Evolutionary conservation across 1,284 basidiomycete species (phyloP), one percentile per base, ranked within the genome.

Genomic region (Pseudozyma pruni): DNA sequence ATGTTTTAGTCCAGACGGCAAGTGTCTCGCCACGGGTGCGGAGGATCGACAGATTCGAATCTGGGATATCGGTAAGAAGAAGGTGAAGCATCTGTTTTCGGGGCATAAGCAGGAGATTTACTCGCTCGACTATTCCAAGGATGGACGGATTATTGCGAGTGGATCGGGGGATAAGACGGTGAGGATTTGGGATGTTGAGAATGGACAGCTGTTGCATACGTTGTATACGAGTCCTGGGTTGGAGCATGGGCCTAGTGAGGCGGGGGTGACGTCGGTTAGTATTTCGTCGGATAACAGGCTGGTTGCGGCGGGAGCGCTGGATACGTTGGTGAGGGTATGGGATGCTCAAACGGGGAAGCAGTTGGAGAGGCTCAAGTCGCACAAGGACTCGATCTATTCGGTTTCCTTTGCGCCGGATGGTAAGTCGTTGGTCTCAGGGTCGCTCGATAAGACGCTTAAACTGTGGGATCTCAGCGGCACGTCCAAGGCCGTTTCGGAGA

Each of bases 21-120:
- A 80, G 53, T 76, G 53, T 50, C 55, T 82, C 4, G 80, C 79
- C 3, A 82, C 80, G 16, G 80, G 80, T 31, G 79, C 79, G 2
- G 80, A 82, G 64, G 80, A 82, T 44, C 62, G 76, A 27, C 78
- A 78, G 57, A 81, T 82, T 35, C 57, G 79, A 27, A 77, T 82
- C 33, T 95, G 93, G 93, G 91, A 94, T 78, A 90, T 94, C 70
- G 85, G 86, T 25, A 88, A 88, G 79, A 88, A 88, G 76, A 76
- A 73, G 63, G 67, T 82, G 35, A 77, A 75, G 58, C 88, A 87
- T 59, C 85, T 91, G 19, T 90, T 94, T 68, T 87, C 89, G 46
- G 93, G 92, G 2, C 93, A 95, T 83, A 88, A 89, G 80, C 90
- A 92, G 78, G 93, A 93, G 83, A 93, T 95, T 73, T 95, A 94